Percentiles rank a stretch among this genome's conserved stretches.
phyloP scores from a whole-genome alignment of 257 asterid genomes.

The Eustoma russellianum region DNA sequence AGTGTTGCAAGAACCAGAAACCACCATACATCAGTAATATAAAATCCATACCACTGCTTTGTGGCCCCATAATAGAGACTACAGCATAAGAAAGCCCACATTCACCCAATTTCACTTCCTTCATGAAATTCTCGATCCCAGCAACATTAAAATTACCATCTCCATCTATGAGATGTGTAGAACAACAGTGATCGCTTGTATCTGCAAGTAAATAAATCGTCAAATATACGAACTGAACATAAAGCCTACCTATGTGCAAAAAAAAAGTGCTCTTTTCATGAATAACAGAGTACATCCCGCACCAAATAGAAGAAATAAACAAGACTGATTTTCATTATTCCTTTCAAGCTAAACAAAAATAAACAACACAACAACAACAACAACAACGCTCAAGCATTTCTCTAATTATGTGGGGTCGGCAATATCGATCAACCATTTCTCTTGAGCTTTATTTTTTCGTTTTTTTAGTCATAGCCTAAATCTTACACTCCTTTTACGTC shows the following conservation, averaged over 20 bases:
- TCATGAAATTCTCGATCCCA: slow-evolving; percentile 71
- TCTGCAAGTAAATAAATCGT: slow-evolving; percentile 31
- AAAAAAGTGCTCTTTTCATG: neutral
- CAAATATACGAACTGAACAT: neutral
- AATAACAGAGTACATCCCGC: neutral
- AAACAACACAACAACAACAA: too few relatives aligned
- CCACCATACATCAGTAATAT: neutral
- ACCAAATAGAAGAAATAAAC: too few relatives aligned
- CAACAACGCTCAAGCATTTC: too few relatives aligned
- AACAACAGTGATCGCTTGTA: slow-evolving; percentile 36
- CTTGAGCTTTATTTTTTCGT: too few relatives aligned
- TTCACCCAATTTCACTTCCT: slow-evolving; percentile 71
- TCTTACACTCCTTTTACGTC: slow-evolving; percentile 47
- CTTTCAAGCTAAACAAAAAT: too few relatives aligned
- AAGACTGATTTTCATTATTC: too few relatives aligned
- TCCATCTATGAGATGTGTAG: slow-evolving; percentile 95
- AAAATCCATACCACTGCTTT: slow-evolving; percentile 78
- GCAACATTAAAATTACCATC: slow-evolving; percentile 68
- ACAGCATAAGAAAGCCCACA: slow-evolving; percentile 97
- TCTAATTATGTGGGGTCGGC: too few relatives aligned
- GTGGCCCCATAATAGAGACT: slow-evolving; percentile 99
- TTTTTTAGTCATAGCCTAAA: neutral
- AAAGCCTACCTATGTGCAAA: neutral
- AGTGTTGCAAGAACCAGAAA: neutral
- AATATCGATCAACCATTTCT: too few relatives aligned